Evolutionary conservation across 495 filamentous ascomycete species (phyloP), one percentile per base, ranked within the genome.

Genomic region (Aeminium ludgeri): DNA sequence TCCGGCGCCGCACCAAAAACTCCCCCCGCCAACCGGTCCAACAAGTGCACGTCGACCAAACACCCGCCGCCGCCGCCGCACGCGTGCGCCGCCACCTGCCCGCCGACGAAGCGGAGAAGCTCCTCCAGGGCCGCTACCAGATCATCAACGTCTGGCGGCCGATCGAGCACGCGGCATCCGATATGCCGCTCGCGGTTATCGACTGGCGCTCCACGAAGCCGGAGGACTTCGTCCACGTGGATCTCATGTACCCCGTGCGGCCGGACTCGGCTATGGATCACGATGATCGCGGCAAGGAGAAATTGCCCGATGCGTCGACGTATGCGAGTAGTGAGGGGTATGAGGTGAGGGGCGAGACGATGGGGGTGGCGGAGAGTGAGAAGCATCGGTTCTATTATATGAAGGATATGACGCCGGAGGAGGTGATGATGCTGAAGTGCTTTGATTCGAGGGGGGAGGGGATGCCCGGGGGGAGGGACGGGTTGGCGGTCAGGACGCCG

Each of bases 141-240:
- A 79, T 83, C 54, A 80, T 85, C 61, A 84, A 84, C 47, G 78
- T 82, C 42, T 83, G 78, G 80, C 73, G 79, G 0, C 78, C 80
- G 1, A 81, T 83, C 49, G 68, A 69, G 44, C 67, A 58, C 34
- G 45, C 54, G 10, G 58, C 58, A 0, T 46, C 50, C 3, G 58
- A 61, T 36, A 53, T 54, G 40, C 58, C 58, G 3, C 53, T 61
- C 16, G 58, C 56, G 0, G 56, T 61, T 1, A 43, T 61, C 6
- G 58, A 61, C 34, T 61, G 58, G 58, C 55, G 58, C 0, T 48
- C 49, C 4, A 61, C 58, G 3, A 10, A 13, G n/a, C 56, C 56
- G 0, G 17, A 16, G 4, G 57, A 61, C 40, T 61, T 58, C 40
- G 41, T 58, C 29, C 48, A 48, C 0, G 49, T 59, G 16, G 51